Evolutionary conservation across 805 yeast species (phyloP).

Genomic region (Kazachstania psychrophila): DNA sequence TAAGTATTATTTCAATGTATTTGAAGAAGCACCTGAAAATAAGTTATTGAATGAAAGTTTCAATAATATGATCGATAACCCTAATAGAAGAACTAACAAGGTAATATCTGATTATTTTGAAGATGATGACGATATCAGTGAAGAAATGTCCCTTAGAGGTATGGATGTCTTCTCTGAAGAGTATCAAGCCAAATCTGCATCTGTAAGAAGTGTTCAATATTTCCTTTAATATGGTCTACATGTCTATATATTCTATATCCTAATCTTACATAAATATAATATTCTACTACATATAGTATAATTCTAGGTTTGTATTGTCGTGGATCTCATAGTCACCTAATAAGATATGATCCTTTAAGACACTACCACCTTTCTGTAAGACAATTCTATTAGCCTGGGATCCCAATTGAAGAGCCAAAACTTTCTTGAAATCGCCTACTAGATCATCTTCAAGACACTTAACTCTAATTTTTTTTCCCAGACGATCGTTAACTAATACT

Average conservation of each 20-base stretch:
- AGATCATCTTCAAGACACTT: conserved; percentile 82
- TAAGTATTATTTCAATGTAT: conserved; percentile 73
- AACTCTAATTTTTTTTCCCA: conserved; percentile 81
- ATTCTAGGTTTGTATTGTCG: conserved; percentile 77
- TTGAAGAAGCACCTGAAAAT: conserved; percentile 95
- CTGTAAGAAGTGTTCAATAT: conserved; percentile 27
- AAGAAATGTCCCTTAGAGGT: not conserved
- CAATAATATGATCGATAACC: conserved; percentile 13
- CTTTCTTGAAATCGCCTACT: conserved; percentile 81
- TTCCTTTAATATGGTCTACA: conserved; percentile 15
- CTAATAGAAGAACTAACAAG: conserved; percentile 6
- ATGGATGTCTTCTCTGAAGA: conserved; percentile 28
- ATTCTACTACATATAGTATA: conserved; percentile 52
- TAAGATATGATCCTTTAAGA: conserved; percentile 81
- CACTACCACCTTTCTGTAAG: conserved; percentile 76
- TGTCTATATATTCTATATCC: not conserved
- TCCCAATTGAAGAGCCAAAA: conserved; percentile 76
- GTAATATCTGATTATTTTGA: conserved; percentile 10
- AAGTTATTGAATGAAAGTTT: conserved; percentile 29
- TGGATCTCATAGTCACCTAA: conserved; percentile 93
- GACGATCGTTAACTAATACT: conserved; percentile 61
- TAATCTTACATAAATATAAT: not conserved
- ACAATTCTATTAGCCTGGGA: conserved; percentile 50
- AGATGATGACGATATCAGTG: conserved; percentile 2
- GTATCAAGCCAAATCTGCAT: conserved; percentile 29